phyloP scores from a whole-genome alignment of 768 basidiomycete genomes.

The Russula lepida region DNA sequence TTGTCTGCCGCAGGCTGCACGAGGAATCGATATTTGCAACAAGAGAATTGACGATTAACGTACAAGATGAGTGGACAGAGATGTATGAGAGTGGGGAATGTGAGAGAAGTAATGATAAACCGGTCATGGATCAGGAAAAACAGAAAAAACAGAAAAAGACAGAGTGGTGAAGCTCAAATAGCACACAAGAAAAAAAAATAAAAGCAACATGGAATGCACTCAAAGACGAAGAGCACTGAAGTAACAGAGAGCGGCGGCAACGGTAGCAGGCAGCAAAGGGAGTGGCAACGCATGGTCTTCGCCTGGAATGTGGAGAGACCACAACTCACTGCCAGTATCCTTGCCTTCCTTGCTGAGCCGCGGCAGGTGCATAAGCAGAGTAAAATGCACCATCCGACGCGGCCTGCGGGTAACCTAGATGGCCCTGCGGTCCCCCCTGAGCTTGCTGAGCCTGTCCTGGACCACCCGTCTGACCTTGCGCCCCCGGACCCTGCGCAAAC shows the following conservation, averaged over 20 bases:
- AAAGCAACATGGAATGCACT: neutral
- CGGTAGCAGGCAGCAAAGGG: conserved; percentile 6
- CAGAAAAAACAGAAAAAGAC: conserved; percentile 19
- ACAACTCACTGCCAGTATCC: conserved; percentile 40
- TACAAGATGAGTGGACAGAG: conserved; percentile 24
- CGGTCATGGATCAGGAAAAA: conserved; percentile 19
- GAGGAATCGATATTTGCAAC: conserved; percentile 15
- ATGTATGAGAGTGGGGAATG: conserved; percentile 18
- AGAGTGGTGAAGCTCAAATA: conserved; percentile 10
- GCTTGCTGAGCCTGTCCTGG: conserved; percentile 33
- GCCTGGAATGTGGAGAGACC: neutral
- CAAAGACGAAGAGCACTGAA: neutral
- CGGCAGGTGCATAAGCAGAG: conserved; percentile 44
- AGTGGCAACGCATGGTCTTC: neutral
- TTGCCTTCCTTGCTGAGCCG: conserved; percentile 35
- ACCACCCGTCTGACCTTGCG: conserved; percentile 42
- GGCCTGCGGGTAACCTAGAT: conserved; percentile 56
- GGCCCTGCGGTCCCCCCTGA: conserved; percentile 41
- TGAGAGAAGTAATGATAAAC: conserved; percentile 20
- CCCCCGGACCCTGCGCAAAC: conserved; percentile 32
- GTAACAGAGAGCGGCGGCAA: neutral
- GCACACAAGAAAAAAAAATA: conserved; percentile 1
- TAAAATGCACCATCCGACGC: conserved; percentile 58
- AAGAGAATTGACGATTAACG: conserved; percentile 21
- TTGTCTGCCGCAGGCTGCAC: conserved; percentile 12